These are phyloP conservation scores for Ophiostoma sp. DNA, from an alignment of 2,329 filamentous ascomycete genomes.

Conservation along the genomic window DNA sequence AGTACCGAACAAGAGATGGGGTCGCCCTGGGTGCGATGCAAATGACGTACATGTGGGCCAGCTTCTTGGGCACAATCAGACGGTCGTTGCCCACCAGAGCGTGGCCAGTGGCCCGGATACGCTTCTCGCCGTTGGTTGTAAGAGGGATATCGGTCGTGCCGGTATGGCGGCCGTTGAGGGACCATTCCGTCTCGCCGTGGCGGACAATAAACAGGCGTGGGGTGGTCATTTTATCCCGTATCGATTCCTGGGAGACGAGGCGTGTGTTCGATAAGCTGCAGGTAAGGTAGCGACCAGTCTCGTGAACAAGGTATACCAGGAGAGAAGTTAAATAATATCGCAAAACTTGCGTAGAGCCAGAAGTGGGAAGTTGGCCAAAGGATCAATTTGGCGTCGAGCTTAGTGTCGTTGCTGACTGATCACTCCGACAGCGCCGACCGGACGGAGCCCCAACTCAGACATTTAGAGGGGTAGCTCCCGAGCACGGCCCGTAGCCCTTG, in stretches of 20 bases:
- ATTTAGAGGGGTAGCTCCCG: conserved; percentile 4
- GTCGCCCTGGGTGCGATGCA: not conserved
- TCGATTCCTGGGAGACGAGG: not conserved
- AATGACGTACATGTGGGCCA: conserved; percentile 69
- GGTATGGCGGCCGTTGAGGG: conserved; percentile 77
- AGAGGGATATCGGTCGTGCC: conserved; percentile 80
- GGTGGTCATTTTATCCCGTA: conserved; percentile 38
- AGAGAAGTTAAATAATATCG: no score
- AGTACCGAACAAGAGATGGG: not conserved
- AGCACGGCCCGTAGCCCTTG: not conserved
- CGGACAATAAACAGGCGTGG: conserved; percentile 77
- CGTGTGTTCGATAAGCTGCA: no score
- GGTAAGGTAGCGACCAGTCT: no score
- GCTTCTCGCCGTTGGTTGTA: conserved; percentile 72
- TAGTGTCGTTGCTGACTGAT: not conserved
- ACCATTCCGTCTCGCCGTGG: conserved; percentile 96
- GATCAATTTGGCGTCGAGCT: no score
- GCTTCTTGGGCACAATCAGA: conserved; percentile 73
- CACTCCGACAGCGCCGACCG: not conserved
- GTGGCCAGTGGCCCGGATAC: conserved; percentile 68
- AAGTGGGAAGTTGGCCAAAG: no score
- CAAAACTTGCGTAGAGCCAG: no score
- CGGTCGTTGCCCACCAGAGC: conserved; percentile 80
- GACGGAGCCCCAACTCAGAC: not conserved
- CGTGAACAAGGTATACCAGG: no score